Base-by-base conservation (phyloP, 371 early-diverging fungal species). In the Mucor ambiguus region DNA sequence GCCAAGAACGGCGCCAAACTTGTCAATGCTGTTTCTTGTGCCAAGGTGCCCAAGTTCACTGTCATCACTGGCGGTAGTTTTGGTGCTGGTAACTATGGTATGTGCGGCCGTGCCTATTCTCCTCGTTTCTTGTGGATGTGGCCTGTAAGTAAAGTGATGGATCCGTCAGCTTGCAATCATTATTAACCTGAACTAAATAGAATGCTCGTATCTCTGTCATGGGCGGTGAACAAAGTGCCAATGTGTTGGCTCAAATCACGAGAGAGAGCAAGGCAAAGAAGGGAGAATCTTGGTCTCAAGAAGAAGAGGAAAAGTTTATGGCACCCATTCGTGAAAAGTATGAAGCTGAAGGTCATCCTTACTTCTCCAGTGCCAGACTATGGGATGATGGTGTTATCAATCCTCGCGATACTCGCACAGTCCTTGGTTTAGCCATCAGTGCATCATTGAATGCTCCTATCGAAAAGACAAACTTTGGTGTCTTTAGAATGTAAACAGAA, bases 191-290 rank as follows among this genome's bases (percentile, higher is more conserved):
- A 44, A 2, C 28, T 20, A 2, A 44, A 20, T 72, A 86, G 86
- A 91, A 93, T 71, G 90, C 96, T 30, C 88, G 98, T 48, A 96
- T 98, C 69, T 93, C 94, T 29, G 98, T 98, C 26, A 98, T 98
- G 98, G 98, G 98, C 64, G 98, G 98, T 61, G 98, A 97, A 76
- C 97, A 98, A 80, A 96, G 98, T 37, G 96, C 98, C 11, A 91
- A 91, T 56, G 98, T 98, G 26, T 83, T 98, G 61, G 89, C 97
- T 9, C 94, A 94, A 68, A 93, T 97, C 52, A 93, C 88, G 56
- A 83, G 92, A 43, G 97, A 95, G 72, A 90, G 92, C 29, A 91
- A 92, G 79, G 90, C 73, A 29, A 93, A 93, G 85, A 88, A 88
- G 68, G 96, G 95, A 11, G 80, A 93, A 69, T 62, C 70, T 48